These are phyloP conservation scores for Paramecium primaurelia DNA, from an alignment of 73 alveolate genomes.

Conservation along the genomic window DNA sequence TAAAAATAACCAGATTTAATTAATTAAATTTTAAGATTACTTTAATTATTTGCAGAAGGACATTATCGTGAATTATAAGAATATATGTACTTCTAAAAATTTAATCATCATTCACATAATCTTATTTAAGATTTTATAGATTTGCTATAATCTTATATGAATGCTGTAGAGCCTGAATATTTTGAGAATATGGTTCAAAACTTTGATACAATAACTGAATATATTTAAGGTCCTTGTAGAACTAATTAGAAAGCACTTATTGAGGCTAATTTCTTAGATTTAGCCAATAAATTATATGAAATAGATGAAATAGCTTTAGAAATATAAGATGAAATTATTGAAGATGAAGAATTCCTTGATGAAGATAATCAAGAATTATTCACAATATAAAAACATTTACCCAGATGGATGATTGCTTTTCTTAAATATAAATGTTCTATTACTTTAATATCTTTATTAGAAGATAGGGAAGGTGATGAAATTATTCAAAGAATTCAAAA, in stretches of 20 bases:
- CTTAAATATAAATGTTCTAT: slow-evolving; percentile 66
- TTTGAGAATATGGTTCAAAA: slow-evolving; percentile 45
- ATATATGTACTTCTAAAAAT: slow-evolving; percentile 39
- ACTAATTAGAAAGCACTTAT: slow-evolving; percentile 49
- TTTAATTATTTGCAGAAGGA: slow-evolving; percentile 62
- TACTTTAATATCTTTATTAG: slow-evolving; percentile 62
- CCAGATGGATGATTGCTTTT: slow-evolving; percentile 63
- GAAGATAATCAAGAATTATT: not conserved
- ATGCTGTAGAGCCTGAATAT: not conserved
- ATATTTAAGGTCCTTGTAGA: slow-evolving; percentile 60
- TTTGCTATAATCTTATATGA: not conserved
- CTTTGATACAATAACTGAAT: slow-evolving; percentile 58
- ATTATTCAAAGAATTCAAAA: slow-evolving; percentile 56
- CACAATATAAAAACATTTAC: not conserved
- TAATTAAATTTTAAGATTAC: slow-evolving; percentile 33
- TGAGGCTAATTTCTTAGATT: slow-evolving; percentile 52
- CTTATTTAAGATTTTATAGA: slow-evolving; percentile 51
- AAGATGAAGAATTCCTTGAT: not conserved
- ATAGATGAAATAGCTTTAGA: slow-evolving; percentile 47
- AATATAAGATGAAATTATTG: not conserved
- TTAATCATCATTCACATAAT: slow-evolving; percentile 54
- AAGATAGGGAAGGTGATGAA: slow-evolving; percentile 59
- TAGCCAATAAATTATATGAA: slow-evolving; percentile 31
- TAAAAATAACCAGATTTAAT: slow-evolving; percentile 33
- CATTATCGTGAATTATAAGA: slow-evolving; percentile 47